These are phyloP conservation scores for Boletellus emodensis DNA, from an alignment of 768 basidiomycete species.

Conservation along the genomic window DNA sequence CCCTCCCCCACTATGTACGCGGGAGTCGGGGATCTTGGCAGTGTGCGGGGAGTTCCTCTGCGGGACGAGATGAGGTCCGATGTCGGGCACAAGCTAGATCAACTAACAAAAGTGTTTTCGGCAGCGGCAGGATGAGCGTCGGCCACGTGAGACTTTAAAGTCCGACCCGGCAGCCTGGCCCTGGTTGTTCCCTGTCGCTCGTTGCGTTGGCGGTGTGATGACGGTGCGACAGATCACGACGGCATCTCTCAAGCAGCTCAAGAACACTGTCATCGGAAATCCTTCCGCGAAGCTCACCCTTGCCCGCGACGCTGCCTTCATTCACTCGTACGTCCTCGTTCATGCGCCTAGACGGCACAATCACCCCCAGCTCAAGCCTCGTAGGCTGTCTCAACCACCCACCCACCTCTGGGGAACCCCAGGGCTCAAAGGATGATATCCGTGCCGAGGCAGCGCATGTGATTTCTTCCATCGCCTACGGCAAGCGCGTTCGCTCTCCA, in stretches of 20 bases:
- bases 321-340: conserved; percentile 45
- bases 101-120: no score
- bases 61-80: no score
- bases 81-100: no score
- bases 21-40: no score
- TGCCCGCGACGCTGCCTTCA: conserved; percentile 51
- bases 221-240: conserved; percentile 30
- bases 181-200: not conserved
- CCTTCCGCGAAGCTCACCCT: conserved; percentile 64
- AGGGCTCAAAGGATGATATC: conserved; percentile 45
- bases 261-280: conserved; percentile 78
- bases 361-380: conserved; percentile 40
- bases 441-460: conserved; percentile 74
- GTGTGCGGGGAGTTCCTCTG: no score
- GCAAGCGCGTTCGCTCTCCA: conserved; percentile 27
- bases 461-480: conserved; percentile 69
- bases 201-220: conserved; percentile 11
- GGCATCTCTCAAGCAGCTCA: conserved; percentile 54
- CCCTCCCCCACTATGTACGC: no score
- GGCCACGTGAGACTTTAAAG: not conserved
- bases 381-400: conserved; percentile 55
- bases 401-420: conserved; percentile 28
- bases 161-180: not conserved
- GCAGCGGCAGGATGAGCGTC: no score
- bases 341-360: not conserved